Evolutionary conservation across 345 rosid species (phyloP).

Genomic region (Linum lewisii): DNA sequence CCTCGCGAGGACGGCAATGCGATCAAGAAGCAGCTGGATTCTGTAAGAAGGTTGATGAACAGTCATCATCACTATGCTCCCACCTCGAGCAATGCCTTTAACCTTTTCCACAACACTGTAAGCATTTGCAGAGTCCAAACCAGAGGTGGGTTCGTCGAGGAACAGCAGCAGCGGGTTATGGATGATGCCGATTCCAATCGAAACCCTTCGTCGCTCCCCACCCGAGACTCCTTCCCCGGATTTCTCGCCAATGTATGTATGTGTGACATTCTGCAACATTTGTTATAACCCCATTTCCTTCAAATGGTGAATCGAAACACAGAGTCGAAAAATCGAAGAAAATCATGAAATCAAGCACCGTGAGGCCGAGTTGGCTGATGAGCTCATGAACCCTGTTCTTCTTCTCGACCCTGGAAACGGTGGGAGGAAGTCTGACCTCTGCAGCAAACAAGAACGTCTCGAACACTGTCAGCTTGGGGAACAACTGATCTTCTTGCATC

Average conservation of each 20-base stretch:
- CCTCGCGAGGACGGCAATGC: slow-evolving; percentile 21
- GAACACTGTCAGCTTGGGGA: slow-evolving; percentile 61
- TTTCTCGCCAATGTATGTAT: slow-evolving; percentile 63
- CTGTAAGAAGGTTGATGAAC: slow-evolving; percentile 72
- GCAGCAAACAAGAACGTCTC: slow-evolving; percentile 88
- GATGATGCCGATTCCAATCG: slow-evolving; percentile 73
- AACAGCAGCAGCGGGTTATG: slow-evolving; percentile 72
- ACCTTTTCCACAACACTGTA: slow-evolving; percentile 79
- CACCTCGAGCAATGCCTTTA: slow-evolving; percentile 62
- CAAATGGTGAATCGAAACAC: background rate
- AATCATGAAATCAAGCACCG: slow-evolving; percentile 23
- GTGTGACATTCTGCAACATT: slow-evolving; percentile 25
- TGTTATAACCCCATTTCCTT: too few species aligned
- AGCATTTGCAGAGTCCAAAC: slow-evolving; percentile 77
- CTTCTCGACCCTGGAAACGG: slow-evolving; percentile 53
- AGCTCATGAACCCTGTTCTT: slow-evolving; percentile 51
- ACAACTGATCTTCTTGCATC: slow-evolving; percentile 89
- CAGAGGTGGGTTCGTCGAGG: slow-evolving; percentile 89
- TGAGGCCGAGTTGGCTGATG: slow-evolving; percentile 63
- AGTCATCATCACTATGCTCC: slow-evolving; percentile 67
- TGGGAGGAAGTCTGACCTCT: slow-evolving; percentile 69
- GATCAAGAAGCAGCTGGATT: slow-evolving; percentile 51
- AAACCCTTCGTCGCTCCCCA: slow-evolving; percentile 72
- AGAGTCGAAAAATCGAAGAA: background rate
- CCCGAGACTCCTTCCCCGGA: slow-evolving; percentile 79